Base-by-base conservation (phyloP, 108 stramenopile species). In the Nitzschia palea region DNA sequence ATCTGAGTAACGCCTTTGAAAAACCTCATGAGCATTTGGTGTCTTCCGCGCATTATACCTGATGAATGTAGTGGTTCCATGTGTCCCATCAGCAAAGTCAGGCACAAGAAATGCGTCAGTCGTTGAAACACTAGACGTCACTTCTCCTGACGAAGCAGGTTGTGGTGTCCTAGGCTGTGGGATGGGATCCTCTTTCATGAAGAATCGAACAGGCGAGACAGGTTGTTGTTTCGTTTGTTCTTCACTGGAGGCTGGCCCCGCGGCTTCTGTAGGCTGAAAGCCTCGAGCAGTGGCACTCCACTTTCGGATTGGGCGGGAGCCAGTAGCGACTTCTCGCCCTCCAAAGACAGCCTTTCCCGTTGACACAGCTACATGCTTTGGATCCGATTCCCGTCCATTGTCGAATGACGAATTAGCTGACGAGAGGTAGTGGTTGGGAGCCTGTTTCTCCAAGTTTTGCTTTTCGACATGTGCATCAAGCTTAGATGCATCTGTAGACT, bases 1-100 rank as follows among this genome's bases (percentile, higher is more conserved):
- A 1, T 31, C 4, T 0, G 59, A 60, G 20, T 22, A 4, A 0
- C 59, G 59, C 33, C 59, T 18, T 53, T 70, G 70, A 62, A 70
- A 70, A 14, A 70, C 70, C n/a, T 52, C 70, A 48, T 44, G 44
- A n/a, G 51, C 58, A 43, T 70, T 70, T 9, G 50, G 70, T 36
- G 34, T 62, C 26, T 29, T 15, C 4, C 70, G 59, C 30, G 51
- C 33, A 30, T 70, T 70, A 26, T 70, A 70, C 9, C 59, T n/a
- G 25, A 60, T 23, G 22, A 60, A 60, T 5, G 59, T 42, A 9
- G 37, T 6, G 15, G 37, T 40, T 1, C 23, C 23, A 26, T 40
- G 18, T 1, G 59, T 40, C 2, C 40, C 59, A 10, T 34, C 33
- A 1, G 23, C 25, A 18, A 60, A 23, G 35, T 34, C 59, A 12